Evolutionary conservation across 1,284 basidiomycete genomes (phyloP).

Genomic region (Irpex sp.): DNA sequence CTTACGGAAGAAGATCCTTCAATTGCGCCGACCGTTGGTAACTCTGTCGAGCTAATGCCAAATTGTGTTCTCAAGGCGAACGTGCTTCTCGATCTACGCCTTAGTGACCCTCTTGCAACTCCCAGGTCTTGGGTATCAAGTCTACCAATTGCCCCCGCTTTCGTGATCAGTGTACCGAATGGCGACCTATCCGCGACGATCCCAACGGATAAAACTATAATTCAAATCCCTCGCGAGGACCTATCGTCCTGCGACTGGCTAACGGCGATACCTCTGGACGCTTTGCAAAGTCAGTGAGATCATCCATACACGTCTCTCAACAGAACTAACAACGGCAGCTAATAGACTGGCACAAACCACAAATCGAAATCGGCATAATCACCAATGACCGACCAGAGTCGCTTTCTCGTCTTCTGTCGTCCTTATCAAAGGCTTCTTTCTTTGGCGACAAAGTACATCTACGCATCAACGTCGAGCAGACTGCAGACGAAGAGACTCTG

Average conservation of each 20-base stretch:
- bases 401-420: slow-evolving; percentile 60
- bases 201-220: not conserved
- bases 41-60: not conserved
- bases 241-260: slow-evolving; percentile 64
- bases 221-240: slow-evolving; percentile 51
- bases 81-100: not conserved
- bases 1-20: not conserved
- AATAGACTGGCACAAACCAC: slow-evolving; percentile 71
- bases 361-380: slow-evolving; percentile 67
- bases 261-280: slow-evolving; percentile 47
- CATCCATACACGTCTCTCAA: not conserved
- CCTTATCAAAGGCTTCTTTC: slow-evolving; percentile 56
- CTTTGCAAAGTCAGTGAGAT: slow-evolving; percentile 49
- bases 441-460: slow-evolving; percentile 66
- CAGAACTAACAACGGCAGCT: not conserved
- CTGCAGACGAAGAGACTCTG: slow-evolving; percentile 60
- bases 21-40: not conserved
- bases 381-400: slow-evolving; percentile 77
- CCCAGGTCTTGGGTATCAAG: not conserved
- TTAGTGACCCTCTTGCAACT: not conserved
- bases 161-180: not conserved
- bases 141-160: not conserved
- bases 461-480: slow-evolving; percentile 73
- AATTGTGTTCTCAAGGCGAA: not conserved
- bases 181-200: not conserved